A percentile compares a stretch with the other conserved stretches of the same genome.
phyloP scores from a whole-genome alignment of 345 rosid species.

The Litchi chinensis region DNA sequence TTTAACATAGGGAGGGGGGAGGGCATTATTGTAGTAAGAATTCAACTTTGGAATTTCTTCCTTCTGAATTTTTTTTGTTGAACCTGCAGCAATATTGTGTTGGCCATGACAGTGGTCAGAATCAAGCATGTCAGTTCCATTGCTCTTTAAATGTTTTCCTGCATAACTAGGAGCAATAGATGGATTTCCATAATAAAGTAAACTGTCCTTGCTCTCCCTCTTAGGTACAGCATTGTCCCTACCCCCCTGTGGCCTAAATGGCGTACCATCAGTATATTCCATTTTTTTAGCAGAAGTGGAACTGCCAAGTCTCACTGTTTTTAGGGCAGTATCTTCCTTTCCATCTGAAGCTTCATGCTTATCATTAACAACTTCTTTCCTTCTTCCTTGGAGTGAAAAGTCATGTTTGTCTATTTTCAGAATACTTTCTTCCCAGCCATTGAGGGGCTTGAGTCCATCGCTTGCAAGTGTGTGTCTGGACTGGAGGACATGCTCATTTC shows the following conservation, averaged over 20 bases:
- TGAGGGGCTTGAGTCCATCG: slow-evolving; percentile 33
- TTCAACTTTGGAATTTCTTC: slow-evolving; percentile 45
- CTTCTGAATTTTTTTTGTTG: slow-evolving; percentile 36
- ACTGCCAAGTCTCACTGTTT: slow-evolving; percentile 47
- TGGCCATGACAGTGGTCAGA: slow-evolving; percentile 32
- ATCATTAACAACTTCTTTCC: slow-evolving; percentile 39
- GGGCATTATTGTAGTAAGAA: slow-evolving; percentile 39
- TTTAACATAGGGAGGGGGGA: slow-evolving; percentile 83
- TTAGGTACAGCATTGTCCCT: slow-evolving; percentile 42
- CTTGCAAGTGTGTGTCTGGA: slow-evolving; percentile 30
- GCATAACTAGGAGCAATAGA: slow-evolving; percentile 28
- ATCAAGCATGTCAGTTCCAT: slow-evolving; percentile 30
- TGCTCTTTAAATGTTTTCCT: slow-evolving; percentile 30
- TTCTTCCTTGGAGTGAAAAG: slow-evolving; percentile 27
- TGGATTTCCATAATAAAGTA: slow-evolving; percentile 26
- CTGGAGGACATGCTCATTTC: slow-evolving; percentile 33
- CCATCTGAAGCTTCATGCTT: slow-evolving; percentile 38
- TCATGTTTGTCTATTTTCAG: slow-evolving; percentile 39
- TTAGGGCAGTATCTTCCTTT: slow-evolving; percentile 44
- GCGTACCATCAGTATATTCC: slow-evolving; percentile 32
- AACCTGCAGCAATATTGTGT: slow-evolving; percentile 27
- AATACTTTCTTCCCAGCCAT: slow-evolving; percentile 29
- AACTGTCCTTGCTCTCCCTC: slow-evolving; percentile 30
- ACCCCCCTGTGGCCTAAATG: slow-evolving; percentile 33
- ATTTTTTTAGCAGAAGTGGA: slow-evolving; percentile 44